These are phyloP conservation scores for Tylopilus balloui DNA, from an alignment of 768 basidiomycete species.

Conservation along the genomic window DNA sequence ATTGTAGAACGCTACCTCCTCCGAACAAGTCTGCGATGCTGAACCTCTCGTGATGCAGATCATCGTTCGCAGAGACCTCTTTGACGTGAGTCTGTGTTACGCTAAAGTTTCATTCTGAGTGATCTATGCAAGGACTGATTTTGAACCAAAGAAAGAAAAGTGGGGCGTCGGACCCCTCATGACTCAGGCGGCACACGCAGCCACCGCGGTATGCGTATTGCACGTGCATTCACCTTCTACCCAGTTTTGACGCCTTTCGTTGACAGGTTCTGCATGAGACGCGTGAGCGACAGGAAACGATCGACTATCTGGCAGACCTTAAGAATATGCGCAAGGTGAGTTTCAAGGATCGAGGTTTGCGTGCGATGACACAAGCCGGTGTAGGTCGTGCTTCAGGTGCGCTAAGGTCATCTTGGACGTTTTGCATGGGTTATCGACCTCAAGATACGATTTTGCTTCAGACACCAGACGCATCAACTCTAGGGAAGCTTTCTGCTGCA, in stretches of 20 bases:
- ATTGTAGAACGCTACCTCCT: background rate
- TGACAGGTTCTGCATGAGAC: conserved; percentile 39
- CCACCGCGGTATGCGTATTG: conserved; percentile 32
- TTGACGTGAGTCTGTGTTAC: conserved; percentile 32
- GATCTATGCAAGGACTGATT: background rate
- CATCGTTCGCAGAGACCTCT: conserved; percentile 39
- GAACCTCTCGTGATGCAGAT: conserved; percentile 41
- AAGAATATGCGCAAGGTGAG: conserved; percentile 41
- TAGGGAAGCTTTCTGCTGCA: conserved; percentile 30
- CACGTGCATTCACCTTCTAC: background rate
- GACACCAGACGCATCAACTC: conserved; percentile 32
- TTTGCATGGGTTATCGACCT: background rate
- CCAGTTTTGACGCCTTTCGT: background rate
- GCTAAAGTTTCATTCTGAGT: background rate
- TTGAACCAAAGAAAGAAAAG: conserved; percentile 31
- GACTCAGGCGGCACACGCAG: conserved; percentile 42
- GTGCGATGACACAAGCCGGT: background rate
- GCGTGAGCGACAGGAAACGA: conserved; percentile 35
- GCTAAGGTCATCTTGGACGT: background rate
- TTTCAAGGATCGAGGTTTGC: background rate
- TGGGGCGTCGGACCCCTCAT: conserved; percentile 44
- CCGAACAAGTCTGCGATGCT: background rate
- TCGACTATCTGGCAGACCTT: conserved; percentile 36
- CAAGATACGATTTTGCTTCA: conserved; percentile 5
- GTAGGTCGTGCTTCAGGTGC: conserved; percentile 41